These are phyloP conservation scores for Forsythia suspensa DNA, from an alignment of 257 asterid genomes.

Conservation along the genomic window DNA sequence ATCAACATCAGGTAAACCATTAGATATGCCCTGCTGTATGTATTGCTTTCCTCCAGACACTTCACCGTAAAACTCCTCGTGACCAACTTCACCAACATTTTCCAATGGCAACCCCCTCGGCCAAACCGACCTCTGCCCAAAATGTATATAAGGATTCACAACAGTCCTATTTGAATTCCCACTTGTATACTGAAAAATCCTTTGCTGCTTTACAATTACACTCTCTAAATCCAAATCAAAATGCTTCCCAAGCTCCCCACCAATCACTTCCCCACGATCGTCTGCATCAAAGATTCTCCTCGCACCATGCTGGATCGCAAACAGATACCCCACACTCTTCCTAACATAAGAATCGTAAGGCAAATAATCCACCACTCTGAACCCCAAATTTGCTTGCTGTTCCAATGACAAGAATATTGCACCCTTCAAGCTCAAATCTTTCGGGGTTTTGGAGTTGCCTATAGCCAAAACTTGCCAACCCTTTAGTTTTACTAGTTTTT, in stretches of 20 bases:
- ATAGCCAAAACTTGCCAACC: conserved; percentile 77
- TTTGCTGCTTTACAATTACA: conserved; percentile 56
- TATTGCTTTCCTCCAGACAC: conserved; percentile 62
- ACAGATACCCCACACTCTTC: conserved; percentile 67
- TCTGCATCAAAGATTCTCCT: conserved; percentile 63
- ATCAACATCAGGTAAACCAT: conserved; percentile 76
- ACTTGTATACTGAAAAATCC: conserved; percentile 55
- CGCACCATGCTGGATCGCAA: conserved; percentile 78
- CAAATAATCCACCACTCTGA: conserved; percentile 62
- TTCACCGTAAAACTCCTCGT: conserved; percentile 67
- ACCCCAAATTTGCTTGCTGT: conserved; percentile 67
- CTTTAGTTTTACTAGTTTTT: conserved; percentile 41
- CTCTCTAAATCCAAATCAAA: conserved; percentile 69
- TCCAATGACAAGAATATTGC: conserved; percentile 53
- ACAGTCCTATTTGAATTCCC: conserved; percentile 59
- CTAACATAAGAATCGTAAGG: conserved; percentile 75
- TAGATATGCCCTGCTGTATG: conserved; percentile 73
- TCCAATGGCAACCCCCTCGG: conserved; percentile 79
- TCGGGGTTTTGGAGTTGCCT: conserved; percentile 65
- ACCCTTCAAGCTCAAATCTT: conserved; percentile 71
- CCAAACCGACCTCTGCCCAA: conserved; percentile 80
- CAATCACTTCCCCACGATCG: conserved; percentile 67
- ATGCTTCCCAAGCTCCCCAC: conserved; percentile 59
- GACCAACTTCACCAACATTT: conserved; percentile 67
- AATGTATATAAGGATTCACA: conserved; percentile 73